A percentile compares a stretch with the other conserved stretches of the same genome.
Evolutionary conservation across 2,329 filamentous ascomycete genomes (phyloP).

Genomic region (Pyrenochaeta sp.): DNA sequence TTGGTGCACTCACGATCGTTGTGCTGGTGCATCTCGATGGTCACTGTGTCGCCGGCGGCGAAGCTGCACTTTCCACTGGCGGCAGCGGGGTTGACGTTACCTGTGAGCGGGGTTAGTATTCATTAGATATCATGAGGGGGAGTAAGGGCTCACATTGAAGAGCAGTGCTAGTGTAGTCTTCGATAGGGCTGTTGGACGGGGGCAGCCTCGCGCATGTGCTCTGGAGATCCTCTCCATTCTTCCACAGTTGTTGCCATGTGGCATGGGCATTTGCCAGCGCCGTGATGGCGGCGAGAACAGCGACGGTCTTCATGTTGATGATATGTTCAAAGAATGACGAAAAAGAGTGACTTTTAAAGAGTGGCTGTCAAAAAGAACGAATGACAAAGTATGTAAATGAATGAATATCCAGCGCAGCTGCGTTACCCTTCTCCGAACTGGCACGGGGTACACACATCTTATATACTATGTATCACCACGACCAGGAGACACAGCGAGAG

Average conservation of each 20-base stretch:
- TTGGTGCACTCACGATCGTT: conserved; percentile 29
- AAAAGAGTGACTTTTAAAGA: conserved; percentile 39
- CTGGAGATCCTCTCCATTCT: conserved; percentile 39
- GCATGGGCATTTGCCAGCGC: conserved; percentile 38
- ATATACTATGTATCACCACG: conserved; percentile 27
- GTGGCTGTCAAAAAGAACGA: conserved; percentile 26
- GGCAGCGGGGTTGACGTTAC: conserved; percentile 35
- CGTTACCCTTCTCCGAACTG: conserved; percentile 19
- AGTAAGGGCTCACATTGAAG: conserved; percentile 27
- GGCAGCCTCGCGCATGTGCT: conserved; percentile 38
- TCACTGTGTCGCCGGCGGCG: conserved; percentile 35
- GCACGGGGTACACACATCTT: conserved; percentile 22
- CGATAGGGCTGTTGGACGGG: conserved; percentile 36
- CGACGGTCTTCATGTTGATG: conserved; percentile 36
- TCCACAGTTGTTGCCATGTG: conserved; percentile 41
- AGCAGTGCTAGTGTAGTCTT: conserved; percentile 40
- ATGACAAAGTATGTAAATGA: conserved; percentile 28
- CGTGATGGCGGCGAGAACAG: conserved; percentile 33
- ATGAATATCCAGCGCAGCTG: conserved; percentile 44
- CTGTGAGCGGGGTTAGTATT: conserved; percentile 4
- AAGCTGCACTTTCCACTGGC: conserved; percentile 36
- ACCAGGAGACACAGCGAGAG: conserved; percentile 11
- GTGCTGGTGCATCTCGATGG: conserved; percentile 42
- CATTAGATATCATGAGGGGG: background rate
- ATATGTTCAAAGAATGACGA: conserved; percentile 28